Conservation (phyloP, 1,139 yeast genomes). For the Pneumocystis jirovecii region DNA sequence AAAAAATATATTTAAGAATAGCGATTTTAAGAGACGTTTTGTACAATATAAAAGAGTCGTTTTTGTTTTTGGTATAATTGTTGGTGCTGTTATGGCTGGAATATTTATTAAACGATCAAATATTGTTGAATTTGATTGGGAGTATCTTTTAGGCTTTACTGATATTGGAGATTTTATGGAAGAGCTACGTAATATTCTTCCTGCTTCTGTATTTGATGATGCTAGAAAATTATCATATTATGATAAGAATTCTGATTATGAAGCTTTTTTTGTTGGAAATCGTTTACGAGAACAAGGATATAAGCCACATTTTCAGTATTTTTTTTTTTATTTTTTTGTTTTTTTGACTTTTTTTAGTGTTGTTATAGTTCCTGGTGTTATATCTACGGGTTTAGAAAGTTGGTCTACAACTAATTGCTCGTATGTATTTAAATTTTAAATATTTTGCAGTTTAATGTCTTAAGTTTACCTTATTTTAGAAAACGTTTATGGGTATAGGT, state of each 20-base stretch:
- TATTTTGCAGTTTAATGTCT: not conserved
- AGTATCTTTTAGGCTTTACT: not conserved
- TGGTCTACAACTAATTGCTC: constrained; percentile 87
- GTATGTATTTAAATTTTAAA: not conserved
- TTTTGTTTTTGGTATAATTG: not conserved
- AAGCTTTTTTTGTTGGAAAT: constrained; percentile 3
- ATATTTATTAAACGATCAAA: not conserved
- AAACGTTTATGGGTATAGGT: constrained; percentile 56
- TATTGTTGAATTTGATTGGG: constrained; percentile 1
- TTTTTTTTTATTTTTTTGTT: constrained; percentile 4
- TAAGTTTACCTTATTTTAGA: constrained; percentile 55
- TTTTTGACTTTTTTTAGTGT: not conserved
- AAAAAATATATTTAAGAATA: not conserved
- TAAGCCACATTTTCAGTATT: constrained; percentile 6
- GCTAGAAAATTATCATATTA: not conserved
- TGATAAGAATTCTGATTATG: not conserved
- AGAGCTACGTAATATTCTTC: not conserved
- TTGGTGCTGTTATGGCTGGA: not conserved
- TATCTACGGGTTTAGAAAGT: constrained; percentile 84
- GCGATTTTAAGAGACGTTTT: not conserved
- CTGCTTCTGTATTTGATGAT: not conserved
- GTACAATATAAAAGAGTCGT: not conserved
- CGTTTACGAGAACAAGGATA: constrained; percentile 2
- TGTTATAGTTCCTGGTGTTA: constrained; percentile 62
- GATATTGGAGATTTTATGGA: not conserved